These are phyloP conservation scores for Candida chilensis DNA, from an alignment of 805 yeast genomes.

Conservation along the genomic window DNA sequence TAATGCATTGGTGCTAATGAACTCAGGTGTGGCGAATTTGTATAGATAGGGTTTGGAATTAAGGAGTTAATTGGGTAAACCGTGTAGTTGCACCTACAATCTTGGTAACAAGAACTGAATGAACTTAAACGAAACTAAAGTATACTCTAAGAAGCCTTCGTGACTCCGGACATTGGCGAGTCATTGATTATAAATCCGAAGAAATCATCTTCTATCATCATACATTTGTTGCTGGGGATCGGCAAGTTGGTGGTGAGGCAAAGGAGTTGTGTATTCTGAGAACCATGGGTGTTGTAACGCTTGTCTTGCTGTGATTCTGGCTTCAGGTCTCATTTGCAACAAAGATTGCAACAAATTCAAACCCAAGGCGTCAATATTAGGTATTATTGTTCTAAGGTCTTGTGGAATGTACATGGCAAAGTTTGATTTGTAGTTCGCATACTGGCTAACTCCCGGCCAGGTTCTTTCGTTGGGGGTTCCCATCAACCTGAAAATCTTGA, in stretches of 20 bases:
- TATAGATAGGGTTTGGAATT: too few relatives aligned
- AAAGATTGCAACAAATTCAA: constrained; percentile 53
- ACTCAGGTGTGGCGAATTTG: too few relatives aligned
- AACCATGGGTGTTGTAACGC: constrained; percentile 74
- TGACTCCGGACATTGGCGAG: neutral
- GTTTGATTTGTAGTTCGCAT: constrained; percentile 79
- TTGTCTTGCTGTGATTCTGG: constrained; percentile 51
- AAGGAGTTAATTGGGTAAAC: too few relatives aligned
- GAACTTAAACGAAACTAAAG: too few relatives aligned
- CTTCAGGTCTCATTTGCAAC: constrained; percentile 54
- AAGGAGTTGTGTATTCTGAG: constrained; percentile 51
- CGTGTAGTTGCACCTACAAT: too few relatives aligned
- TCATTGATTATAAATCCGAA: neutral
- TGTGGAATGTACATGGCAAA: constrained; percentile 86
- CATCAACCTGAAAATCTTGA: constrained; percentile 84
- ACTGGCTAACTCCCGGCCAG: constrained; percentile 94
- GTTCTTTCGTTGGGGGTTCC: constrained; percentile 95
- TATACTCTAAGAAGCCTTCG: neutral
- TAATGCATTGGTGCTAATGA: neutral
- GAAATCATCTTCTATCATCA: neutral
- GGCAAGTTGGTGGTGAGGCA: constrained; percentile 19
- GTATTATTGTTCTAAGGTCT: constrained; percentile 63
- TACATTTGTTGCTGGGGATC: constrained; percentile 15
- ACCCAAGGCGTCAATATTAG: constrained; percentile 63
- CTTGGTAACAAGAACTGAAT: too few relatives aligned